phyloP scores from a whole-genome alignment of 495 filamentous ascomycete genomes.

The Xylaria castorea region DNA sequence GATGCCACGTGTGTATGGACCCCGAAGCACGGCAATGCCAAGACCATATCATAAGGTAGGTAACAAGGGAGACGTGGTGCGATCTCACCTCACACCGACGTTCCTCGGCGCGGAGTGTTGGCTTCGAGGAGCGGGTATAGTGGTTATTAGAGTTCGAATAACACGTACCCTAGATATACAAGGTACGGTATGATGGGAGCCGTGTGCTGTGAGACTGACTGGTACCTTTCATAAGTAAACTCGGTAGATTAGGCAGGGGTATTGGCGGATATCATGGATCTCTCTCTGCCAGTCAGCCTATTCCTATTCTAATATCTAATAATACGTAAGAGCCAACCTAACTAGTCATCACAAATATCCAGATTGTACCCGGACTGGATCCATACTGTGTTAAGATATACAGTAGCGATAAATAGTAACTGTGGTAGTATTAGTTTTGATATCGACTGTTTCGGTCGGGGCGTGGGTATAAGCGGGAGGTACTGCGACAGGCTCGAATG shows the following conservation, averaged over 20 bases:
- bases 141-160: background rate
- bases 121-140: background rate
- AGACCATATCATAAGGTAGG: background rate
- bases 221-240: background rate
- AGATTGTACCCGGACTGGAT: constrained; percentile 8
- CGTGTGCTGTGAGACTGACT: background rate
- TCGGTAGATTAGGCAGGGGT: background rate
- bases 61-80: background rate
- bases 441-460: background rate
- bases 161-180: background rate
- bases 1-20: constrained; percentile 23
- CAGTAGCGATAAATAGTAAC: background rate
- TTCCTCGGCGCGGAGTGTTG: background rate
- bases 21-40: constrained; percentile 18
- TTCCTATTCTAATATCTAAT: constrained; percentile 15
- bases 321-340: background rate
- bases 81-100: constrained; percentile 22
- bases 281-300: constrained; percentile 3
- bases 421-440: background rate
- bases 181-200: background rate
- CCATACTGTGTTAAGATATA: background rate
- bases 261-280: constrained; percentile 1
- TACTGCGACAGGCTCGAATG: background rate
- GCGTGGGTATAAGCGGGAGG: constrained; percentile 15
- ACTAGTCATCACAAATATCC: background rate